phyloP scores from a whole-genome alignment of 305 asterid genomes.

The Plantago lanceolata region DNA sequence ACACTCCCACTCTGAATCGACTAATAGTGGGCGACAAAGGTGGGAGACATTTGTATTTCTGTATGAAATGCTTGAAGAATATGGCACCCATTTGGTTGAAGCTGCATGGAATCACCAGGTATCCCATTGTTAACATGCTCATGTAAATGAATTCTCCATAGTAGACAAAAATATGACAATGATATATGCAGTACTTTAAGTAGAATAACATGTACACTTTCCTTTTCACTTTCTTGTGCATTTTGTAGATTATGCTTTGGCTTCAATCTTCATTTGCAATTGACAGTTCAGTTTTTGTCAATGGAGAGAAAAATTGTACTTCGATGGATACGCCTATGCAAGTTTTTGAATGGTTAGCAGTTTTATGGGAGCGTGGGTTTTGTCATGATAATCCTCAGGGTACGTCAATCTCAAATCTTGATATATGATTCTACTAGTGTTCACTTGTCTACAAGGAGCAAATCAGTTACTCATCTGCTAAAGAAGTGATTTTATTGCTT shows the following conservation, averaged over 20 bases:
- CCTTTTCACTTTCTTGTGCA: slow-evolving; percentile 21
- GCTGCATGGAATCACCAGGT: slow-evolving; percentile 99
- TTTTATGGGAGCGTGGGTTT: slow-evolving; percentile 92
- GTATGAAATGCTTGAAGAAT: slow-evolving; percentile 98
- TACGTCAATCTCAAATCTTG: slow-evolving; percentile 23
- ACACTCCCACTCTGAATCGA: slow-evolving; percentile 38
- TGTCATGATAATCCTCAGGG: slow-evolving; percentile 95
- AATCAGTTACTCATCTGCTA: slow-evolving; percentile 20
- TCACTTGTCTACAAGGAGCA: slow-evolving; percentile 15
- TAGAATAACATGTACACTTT: slow-evolving; percentile 10
- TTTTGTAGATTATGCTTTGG: slow-evolving; percentile 61
- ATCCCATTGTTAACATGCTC: slow-evolving; percentile 18
- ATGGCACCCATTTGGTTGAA: slow-evolving; percentile 95
- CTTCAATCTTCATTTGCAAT: slow-evolving; percentile 46
- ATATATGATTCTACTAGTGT: slow-evolving; percentile 17
- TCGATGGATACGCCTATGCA: slow-evolving; percentile 59
- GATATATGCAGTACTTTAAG: slow-evolving; percentile 9
- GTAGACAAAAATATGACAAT: slow-evolving; percentile 5
- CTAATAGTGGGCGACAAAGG: slow-evolving; percentile 44
- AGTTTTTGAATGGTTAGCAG: slow-evolving; percentile 67
- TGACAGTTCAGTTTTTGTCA: slow-evolving; percentile 36
- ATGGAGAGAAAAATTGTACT: slow-evolving; percentile 35
- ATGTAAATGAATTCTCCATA: slow-evolving; percentile 7
- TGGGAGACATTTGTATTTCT: slow-evolving; percentile 91
- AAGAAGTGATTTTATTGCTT: slow-evolving; percentile 20